A percentile compares a stretch with the other conserved stretches of the same genome.
Evolutionary conservation across 345 rosid genomes (phyloP).

Genomic region (Psidium friedrichsthalianum): DNA sequence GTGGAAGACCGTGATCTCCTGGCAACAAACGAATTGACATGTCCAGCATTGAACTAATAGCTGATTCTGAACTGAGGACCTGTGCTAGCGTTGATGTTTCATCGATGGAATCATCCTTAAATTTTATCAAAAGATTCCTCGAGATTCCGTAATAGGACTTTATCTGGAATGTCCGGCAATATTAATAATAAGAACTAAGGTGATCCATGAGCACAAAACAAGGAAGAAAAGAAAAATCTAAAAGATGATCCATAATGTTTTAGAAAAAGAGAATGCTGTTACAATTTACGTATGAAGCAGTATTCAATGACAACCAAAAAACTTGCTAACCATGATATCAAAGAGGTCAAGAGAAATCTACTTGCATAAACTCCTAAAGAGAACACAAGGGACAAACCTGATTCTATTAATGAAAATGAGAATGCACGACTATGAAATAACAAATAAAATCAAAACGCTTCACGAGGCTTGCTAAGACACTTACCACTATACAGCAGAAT

Average conservation of each 20-base stretch:
- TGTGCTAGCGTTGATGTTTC: constrained; percentile 81
- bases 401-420: neutral
- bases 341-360: neutral
- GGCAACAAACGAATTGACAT: constrained; percentile 84
- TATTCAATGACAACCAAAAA: neutral
- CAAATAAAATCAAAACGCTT: neutral
- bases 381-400: neutral
- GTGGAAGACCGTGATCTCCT: constrained; percentile 94
- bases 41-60: constrained; percentile 88
- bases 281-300: neutral
- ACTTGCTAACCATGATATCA: neutral
- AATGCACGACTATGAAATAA: neutral
- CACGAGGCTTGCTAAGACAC: neutral
- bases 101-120: constrained; percentile 79
- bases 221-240: neutral
- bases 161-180: constrained; percentile 36
- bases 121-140: constrained; percentile 80
- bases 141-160: constrained; percentile 92
- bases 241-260: neutral
- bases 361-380: neutral
- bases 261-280: neutral
- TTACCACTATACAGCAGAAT: neutral
- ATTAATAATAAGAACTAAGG: neutral
- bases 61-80: constrained; percentile 83
- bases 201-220: neutral